Evolutionary conservation across 768 basidiomycete genomes (phyloP).

Genomic region (Russula foetens): DNA sequence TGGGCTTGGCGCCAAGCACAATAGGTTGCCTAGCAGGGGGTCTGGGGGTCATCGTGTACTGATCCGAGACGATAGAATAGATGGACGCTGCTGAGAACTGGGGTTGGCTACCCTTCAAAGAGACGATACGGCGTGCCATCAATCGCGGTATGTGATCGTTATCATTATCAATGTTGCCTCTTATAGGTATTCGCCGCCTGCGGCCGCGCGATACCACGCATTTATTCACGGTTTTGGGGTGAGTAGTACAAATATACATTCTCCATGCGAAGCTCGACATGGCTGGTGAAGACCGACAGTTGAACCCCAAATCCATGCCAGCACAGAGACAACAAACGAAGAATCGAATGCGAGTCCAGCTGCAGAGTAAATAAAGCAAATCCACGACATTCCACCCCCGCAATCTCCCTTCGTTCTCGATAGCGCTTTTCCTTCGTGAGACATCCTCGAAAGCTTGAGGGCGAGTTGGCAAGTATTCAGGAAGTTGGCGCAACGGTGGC

Average conservation of each 20-base stretch:
- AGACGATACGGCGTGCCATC: no score
- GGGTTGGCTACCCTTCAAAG: neutral
- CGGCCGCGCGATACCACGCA: no score
- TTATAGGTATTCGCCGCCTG: no score
- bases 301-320: no score
- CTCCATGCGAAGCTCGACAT: no score
- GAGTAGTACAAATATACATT: no score
- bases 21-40: neutral
- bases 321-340: neutral
- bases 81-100: neutral
- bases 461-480: neutral
- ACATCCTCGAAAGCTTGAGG: no score
- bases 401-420: no score
- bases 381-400: neutral
- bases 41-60: neutral
- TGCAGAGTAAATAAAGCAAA: neutral
- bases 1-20: neutral
- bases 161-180: no score
- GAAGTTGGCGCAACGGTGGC: neutral
- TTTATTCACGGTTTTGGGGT: no score
- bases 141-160: no score
- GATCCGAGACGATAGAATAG: neutral
- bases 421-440: neutral
- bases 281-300: no score
- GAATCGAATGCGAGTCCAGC: neutral